Base-by-base conservation (phyloP, 2,329 filamentous ascomycete species). In the Penicillium sp. region DNA sequence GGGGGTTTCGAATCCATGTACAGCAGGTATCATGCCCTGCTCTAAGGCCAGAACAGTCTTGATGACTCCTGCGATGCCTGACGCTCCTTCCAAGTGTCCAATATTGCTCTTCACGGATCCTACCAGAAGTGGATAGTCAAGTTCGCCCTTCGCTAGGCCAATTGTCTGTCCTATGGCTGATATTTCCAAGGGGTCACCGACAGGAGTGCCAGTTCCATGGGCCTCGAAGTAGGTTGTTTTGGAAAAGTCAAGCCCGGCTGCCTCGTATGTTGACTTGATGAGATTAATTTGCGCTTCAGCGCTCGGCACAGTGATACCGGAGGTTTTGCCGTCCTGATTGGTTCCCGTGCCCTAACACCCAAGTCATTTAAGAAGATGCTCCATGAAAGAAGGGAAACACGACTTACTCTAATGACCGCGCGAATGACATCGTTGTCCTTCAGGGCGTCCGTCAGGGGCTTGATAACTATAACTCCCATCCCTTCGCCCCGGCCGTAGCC, bases 181-280 rank as follows among this genome's bases (percentile, higher is more conserved):
- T 6, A 43, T 35, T 18, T 59, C 56, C 6, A 39, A 18, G 13
- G 51, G 37, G 44, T 59, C 57, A 22, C 57, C 57, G 6, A 41
- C 53, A n/a, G 18, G 16, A 5, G 53, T 60, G 2, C 58, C 58
- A 4, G 58, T 60, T 4, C 43, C 46, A n/a, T 60, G 58, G 9
- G 43, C 43, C n/a, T 60, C 54, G 7, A 57, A 24, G 35, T 51
- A 60, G 10, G 37, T 27, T 3, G 58, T 60, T 11, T 56, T 16
- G 3, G 24, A 6, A 10, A 53, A 41, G 27, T 40, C n/a, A 18
- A 60, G 40, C 10, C 58, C 50, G 6, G 54, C 54, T 5, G 27
- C 18, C 1, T 24, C 6, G 33, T 60, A 60, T 19, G 36, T 31
- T n/a, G 33, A 2, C 10, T 39, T 3, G n/a, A 56, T 56, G 13